Evolutionary conservation across 192 early-diverging fungal species (phyloP), one percentile per base, ranked within the genome.

Genomic region (Umbelopsis sp.): DNA sequence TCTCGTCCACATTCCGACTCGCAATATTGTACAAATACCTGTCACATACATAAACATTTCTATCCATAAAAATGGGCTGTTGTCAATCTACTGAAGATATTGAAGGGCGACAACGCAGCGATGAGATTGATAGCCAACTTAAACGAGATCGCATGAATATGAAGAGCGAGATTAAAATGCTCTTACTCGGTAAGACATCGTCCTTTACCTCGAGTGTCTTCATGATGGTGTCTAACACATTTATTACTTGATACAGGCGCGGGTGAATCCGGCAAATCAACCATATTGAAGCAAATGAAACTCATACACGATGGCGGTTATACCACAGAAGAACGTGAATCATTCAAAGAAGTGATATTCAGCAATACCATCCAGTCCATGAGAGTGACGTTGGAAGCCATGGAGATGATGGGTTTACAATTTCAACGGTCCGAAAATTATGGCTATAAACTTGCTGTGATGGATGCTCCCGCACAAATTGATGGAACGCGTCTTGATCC

Each of bases 251-350:
- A 25, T 48, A 52, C 71, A 93, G 93, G 92, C 75, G 94, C 97
- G 46, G 95, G 95, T 75, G 97, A 98, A 81, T 95, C 94, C 11
- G 97, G 97, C 55, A 98, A 98, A 83, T 92, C 90, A 46, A 98
- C 97, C n/a, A 93, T 98, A 78, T 83, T 98, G 64, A 98, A 98
- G 78, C 97, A 98, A 78, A 97, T 98, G 95, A 94, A 94, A 78
- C 86, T 97, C 35, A 97, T 98, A 75, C 95, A 98, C 79, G 95
- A 94, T 72, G 91, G 88, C 68, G 97, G 95, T 4, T 98, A 96
- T 83, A 90, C 89, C 58, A 75, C 84, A 23, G 92, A 96, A 49
- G 97, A 97, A 81, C 85, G 90, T 48, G 90, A 94, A 73, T 91
- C 95, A 41, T 97, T 95, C 86, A 93, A 91, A 79, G 94, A 96